Evolutionary conservation across 2,329 filamentous ascomycete species (phyloP).

Genomic region (Colletotrichum trifolii): DNA sequence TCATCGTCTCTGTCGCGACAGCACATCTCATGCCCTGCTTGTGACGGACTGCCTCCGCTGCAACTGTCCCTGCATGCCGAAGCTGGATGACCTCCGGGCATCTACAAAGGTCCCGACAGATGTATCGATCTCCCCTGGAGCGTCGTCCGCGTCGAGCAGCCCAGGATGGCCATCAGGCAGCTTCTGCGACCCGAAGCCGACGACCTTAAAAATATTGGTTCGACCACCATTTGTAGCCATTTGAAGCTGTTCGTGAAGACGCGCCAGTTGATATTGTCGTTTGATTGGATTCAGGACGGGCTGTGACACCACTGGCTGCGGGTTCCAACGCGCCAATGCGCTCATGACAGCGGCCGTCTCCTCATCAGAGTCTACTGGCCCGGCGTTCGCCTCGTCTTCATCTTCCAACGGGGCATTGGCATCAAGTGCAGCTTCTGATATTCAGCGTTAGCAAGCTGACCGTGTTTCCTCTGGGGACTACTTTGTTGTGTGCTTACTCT

Average conservation of each 20-base stretch:
- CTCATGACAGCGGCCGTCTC: conserved; percentile 91
- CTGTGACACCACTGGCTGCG: conserved; percentile 80
- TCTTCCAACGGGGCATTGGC: conserved; percentile 92
- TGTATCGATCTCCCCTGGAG: conserved; percentile 67
- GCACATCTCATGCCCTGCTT: conserved; percentile 53
- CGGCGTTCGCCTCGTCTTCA: conserved; percentile 81
- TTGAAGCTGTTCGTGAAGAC: conserved; percentile 73
- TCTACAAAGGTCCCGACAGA: conserved; percentile 51
- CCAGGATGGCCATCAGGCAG: conserved; percentile 62
- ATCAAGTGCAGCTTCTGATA: conserved; percentile 87
- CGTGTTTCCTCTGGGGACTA: not conserved
- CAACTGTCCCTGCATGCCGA: conserved; percentile 53
- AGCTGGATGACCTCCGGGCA: conserved; percentile 57
- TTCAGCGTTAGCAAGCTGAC: conserved; percentile 20
- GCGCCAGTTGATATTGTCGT: conserved; percentile 70
- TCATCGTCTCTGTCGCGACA: too few relatives aligned
- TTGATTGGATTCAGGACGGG: conserved; percentile 70
- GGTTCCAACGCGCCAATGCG: conserved; percentile 79
- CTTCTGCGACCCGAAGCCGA: conserved; percentile 66
- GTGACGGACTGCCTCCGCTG: conserved; percentile 60
- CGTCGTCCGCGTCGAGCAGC: conserved; percentile 62
- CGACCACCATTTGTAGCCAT: conserved; percentile 74
- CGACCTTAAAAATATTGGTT: conserved; percentile 73
- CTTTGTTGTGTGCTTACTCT: conserved; percentile 70
- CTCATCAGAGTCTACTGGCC: conserved; percentile 92